These are phyloP conservation scores for Colletotrichum noveboracense DNA, from an alignment of 2,329 filamentous ascomycete species.

Conservation along the genomic window DNA sequence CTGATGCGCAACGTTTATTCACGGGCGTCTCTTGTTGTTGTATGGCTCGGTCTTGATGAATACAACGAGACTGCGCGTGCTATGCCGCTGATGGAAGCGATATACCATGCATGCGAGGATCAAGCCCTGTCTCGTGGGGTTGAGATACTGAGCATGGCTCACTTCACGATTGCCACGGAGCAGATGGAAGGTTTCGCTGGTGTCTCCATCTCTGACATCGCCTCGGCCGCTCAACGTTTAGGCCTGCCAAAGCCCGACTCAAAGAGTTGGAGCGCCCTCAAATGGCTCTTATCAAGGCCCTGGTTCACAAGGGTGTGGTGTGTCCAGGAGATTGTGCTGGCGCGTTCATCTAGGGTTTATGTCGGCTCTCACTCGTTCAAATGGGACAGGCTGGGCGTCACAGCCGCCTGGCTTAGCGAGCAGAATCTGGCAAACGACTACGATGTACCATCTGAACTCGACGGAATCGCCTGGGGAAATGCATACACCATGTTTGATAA, in stretches of 20 bases:
- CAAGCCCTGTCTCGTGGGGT: not conserved
- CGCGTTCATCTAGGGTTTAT: not conserved
- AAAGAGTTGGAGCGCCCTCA: not conserved
- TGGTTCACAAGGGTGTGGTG: constrained; percentile 9
- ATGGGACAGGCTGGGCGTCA: not conserved
- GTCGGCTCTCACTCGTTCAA: not conserved
- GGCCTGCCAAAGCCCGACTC: not conserved
- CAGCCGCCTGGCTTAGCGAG: not conserved
- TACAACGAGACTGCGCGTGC: not conserved
- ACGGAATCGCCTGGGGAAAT: not conserved
- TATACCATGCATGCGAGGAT: not conserved
- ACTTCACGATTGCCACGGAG: not conserved
- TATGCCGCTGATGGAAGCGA: not conserved
- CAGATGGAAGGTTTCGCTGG: not conserved
- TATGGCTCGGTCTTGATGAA: constrained; percentile 17
- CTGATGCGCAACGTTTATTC: constrained; percentile 23
- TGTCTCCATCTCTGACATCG: not conserved
- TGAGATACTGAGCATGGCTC: not conserved
- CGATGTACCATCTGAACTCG: not conserved
- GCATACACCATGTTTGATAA: constrained; percentile 2
- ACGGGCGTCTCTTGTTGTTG: not conserved
- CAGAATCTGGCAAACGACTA: not conserved
- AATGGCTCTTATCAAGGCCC: not conserved
- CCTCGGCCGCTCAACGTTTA: not conserved
- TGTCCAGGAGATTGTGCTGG: not conserved